These are phyloP conservation scores for Emmonsiellopsis sp. DNA, from an alignment of 2,329 filamentous ascomycete species.

Conservation along the genomic window DNA sequence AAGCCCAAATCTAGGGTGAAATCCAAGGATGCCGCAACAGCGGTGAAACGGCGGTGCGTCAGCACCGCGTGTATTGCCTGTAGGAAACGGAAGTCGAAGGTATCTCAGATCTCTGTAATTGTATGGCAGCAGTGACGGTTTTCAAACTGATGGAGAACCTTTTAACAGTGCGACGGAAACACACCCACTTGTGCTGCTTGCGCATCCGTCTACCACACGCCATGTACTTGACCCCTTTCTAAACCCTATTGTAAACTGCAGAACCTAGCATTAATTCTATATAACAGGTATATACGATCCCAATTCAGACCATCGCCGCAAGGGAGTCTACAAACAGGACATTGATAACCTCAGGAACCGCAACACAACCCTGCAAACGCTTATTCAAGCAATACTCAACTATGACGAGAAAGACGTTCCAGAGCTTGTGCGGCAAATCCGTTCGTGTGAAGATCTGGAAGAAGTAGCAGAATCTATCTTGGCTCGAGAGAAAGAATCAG, in stretches of 20 bases:
- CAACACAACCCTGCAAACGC: constrained; percentile 79
- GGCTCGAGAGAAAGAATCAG: constrained; percentile 42
- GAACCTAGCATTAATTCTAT: constrained; percentile 1
- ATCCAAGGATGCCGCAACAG: constrained; percentile 17
- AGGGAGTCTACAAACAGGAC: constrained; percentile 94
- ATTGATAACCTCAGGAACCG: constrained; percentile 78
- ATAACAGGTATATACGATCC: constrained; percentile 77
- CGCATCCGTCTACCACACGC: constrained; percentile 68
- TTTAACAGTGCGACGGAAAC: constrained; percentile 68
- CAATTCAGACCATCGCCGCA: constrained; percentile 89
- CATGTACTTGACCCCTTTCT: constrained; percentile 21
- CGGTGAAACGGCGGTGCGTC: constrained; percentile 62
- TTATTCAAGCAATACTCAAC: constrained; percentile 88
- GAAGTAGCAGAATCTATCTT: constrained; percentile 53
- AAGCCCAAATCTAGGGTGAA: constrained; percentile 23
- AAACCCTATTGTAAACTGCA: neutral
- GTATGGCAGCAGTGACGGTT: neutral
- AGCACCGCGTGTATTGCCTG: constrained; percentile 80
- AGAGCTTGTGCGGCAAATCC: constrained; percentile 73
- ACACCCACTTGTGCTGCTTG: constrained; percentile 91
- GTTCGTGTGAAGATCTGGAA: constrained; percentile 70
- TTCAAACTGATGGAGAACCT: neutral
- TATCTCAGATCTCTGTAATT: constrained; percentile 14
- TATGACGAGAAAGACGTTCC: constrained; percentile 79
- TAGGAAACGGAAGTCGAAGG: constrained; percentile 67